Base-by-base conservation (phyloP, 441 rosid genomes). In the Kokia cookei region DNA sequence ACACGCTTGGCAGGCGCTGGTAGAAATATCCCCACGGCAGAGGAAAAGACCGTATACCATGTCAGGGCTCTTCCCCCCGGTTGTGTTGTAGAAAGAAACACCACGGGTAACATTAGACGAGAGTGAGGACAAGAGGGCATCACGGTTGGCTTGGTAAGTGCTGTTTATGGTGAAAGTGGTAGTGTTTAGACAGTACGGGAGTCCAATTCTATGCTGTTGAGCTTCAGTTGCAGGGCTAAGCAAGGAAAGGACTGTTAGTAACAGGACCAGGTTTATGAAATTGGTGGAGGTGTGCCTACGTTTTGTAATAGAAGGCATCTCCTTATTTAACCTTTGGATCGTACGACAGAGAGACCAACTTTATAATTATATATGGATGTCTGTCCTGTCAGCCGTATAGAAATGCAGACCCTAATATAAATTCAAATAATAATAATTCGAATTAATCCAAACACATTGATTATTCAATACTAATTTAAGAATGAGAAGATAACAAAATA, bases 21-120 rank as follows among this genome's bases (percentile, higher is more conserved):
- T 1, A 8, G 66, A 29, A 29, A 29, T 10, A 60, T 29, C 66
- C 12, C 47, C 66, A 2, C 88, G 83, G 86, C 96, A 91, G 64
- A 87, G 86, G 57, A 77, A 87, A 51, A 83, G 70, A 40, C 87
- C 86, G 50, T 81, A 77, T 72, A 80, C 86, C 19, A 6, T 63
- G 66, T 78, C 69, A 1, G 82, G 65, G 4, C 61, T 51, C 7
- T 51, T 47, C 27, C 86, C 80, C 0, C 72, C 69, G 19, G 79
- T 40, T 55, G 53, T 6, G 51, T 19, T 42, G 73, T 42, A 63
- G 73, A 79, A 83, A 2, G 5, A 1, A 32, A 32, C 7, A 5
- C 40, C 72, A 27, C 8, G 26, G 69, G 73, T 72, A 75, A 73
- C 63, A 43, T 75, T 72, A 35, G 85, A 80, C 55, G 78, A 65